Base-by-base conservation (phyloP, 2,329 filamentous ascomycete species). In the Aspergillus quadrilineatus region DNA sequence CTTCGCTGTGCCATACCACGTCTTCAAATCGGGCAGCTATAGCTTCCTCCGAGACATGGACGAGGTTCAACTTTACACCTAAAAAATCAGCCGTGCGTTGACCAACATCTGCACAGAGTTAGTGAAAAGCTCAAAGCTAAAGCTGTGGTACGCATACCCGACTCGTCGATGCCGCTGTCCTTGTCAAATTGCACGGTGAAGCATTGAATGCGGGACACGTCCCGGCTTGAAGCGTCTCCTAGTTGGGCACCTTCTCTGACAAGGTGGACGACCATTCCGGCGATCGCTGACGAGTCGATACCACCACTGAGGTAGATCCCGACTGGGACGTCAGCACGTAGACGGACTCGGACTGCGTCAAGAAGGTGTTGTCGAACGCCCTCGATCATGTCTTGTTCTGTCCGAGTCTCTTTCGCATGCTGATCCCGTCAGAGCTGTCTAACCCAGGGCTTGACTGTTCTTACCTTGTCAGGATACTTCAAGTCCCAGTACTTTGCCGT, bases 291-390 rank as follows among this genome's bases (percentile, higher is more conserved):
- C 0, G 81, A 84, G 64, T 85, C 83, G 45, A 85, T 77, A 0
- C 83, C 83, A 4, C 83, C 83, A 22, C 76, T 80, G 0, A 85
- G 69, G 54, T 82, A 85, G 49, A 86, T 72, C 1, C 80, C 83
- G 2, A 85, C 73, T 0, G 82, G 81, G 0, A 85, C 83, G 64
- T 86, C 83, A 0, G 83, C 82, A 10, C 78, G 74, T 7, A 85
- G 69, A 4, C 83, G 77, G n/a, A 83, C 60, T n/a, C 68, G 66
- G 69, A 17, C 17, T 17, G 17, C 17, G 17, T 2, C 17, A 17
- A 17, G 17, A 2, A 17, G 17, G 17, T 17, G 17, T 17, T 17
- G 17, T 17, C 17, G 17, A 17, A 17, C 17, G 2, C 17, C 17
- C 17, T 17, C 17, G 17, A 17, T 17, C 17, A 17, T 17, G 17